phyloP scores from a whole-genome alignment of 1,139 yeast species.

The Pichia terricola region DNA sequence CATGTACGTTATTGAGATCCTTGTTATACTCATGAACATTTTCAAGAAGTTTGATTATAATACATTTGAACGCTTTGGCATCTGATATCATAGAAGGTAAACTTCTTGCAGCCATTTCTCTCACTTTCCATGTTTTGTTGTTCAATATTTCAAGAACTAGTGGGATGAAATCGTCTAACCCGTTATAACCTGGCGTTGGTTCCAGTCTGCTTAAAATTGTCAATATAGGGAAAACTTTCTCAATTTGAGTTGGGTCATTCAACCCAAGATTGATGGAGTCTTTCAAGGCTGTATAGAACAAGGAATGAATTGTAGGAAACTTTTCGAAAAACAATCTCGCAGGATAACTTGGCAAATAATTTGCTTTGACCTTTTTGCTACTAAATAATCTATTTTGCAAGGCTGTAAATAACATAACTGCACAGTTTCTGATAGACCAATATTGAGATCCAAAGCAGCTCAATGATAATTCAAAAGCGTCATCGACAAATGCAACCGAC shows the following conservation, averaged over 20 bases:
- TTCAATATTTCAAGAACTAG: slow-evolving; percentile 38
- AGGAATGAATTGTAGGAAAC: slow-evolving; percentile 41
- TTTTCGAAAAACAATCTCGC: slow-evolving; percentile 62
- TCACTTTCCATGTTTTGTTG: slow-evolving; percentile 63
- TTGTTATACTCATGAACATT: slow-evolving; percentile 6
- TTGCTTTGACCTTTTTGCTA: slow-evolving; percentile 30
- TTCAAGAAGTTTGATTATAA: slow-evolving; percentile 6
- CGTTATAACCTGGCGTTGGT: slow-evolving; percentile 44
- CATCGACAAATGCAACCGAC: slow-evolving; percentile 44
- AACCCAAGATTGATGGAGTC: slow-evolving; percentile 27
- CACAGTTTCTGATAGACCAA: slow-evolving; percentile 89
- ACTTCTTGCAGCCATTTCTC: slow-evolving; percentile 78
- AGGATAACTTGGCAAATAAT: slow-evolving; percentile 17
- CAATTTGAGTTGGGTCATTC: slow-evolving; percentile 27
- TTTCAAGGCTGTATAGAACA: slow-evolving; percentile 38
- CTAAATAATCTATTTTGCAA: slow-evolving; percentile 75
- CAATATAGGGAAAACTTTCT: slow-evolving; percentile 64
- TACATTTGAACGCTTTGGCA: slow-evolving; percentile 12
- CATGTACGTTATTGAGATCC: slow-evolving; percentile 46
- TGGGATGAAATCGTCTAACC: slow-evolving; percentile 40
- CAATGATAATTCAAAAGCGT: slow-evolving; percentile 52
- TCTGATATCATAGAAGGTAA: slow-evolving; percentile 41
- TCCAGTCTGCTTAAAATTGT: slow-evolving; percentile 63
- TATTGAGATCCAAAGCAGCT: slow-evolving; percentile 50
- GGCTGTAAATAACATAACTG: slow-evolving; percentile 86